phyloP scores from a whole-genome alignment of 345 rosid species.

The Lumnitzera racemosa region DNA sequence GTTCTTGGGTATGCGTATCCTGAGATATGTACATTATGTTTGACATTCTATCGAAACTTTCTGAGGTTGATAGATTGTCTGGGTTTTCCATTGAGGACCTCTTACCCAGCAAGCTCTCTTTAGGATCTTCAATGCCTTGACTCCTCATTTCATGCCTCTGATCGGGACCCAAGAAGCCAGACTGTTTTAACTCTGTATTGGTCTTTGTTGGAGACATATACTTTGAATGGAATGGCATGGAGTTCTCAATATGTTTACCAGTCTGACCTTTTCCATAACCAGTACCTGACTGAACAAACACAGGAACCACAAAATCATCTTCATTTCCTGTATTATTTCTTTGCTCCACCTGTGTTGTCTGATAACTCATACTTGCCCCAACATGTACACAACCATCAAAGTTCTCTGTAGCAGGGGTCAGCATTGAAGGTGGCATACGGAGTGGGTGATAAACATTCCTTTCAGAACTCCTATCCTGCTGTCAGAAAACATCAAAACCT shows the following conservation, averaged over 20 bases:
- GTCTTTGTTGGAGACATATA: conserved; percentile 12
- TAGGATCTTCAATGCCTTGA: conserved; percentile 20
- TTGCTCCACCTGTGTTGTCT: conserved; percentile 26
- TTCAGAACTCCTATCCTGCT: conserved; percentile 41
- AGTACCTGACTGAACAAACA: conserved; percentile 34
- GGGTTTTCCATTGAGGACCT: conserved; percentile 11
- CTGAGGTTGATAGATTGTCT: conserved; percentile 6
- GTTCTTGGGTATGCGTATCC: conserved; percentile 18
- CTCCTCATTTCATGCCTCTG: conserved; percentile 23
- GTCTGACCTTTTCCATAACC: conserved; percentile 24
- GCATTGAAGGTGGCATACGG: conserved; percentile 25
- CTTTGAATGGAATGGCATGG: conserved; percentile 11
- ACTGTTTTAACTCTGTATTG: conserved; percentile 10
- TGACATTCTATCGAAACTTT: conserved; percentile 12
- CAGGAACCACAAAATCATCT: conserved; percentile 75
- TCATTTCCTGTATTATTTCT: conserved; percentile 47
- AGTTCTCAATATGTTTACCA: conserved; percentile 23
- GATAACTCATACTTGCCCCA: conserved; percentile 25
- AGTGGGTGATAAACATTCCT: conserved; percentile 24
- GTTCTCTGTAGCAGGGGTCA: conserved; percentile 26
- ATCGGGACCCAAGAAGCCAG: conserved; percentile 15
- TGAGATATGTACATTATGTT: conserved; percentile 14
- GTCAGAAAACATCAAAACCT: neutral
- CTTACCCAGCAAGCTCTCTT: conserved; percentile 14
- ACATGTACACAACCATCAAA: conserved; percentile 20